Base-by-base conservation (phyloP, 208 protist species). In the Trypanosoma scelopori region DNA sequence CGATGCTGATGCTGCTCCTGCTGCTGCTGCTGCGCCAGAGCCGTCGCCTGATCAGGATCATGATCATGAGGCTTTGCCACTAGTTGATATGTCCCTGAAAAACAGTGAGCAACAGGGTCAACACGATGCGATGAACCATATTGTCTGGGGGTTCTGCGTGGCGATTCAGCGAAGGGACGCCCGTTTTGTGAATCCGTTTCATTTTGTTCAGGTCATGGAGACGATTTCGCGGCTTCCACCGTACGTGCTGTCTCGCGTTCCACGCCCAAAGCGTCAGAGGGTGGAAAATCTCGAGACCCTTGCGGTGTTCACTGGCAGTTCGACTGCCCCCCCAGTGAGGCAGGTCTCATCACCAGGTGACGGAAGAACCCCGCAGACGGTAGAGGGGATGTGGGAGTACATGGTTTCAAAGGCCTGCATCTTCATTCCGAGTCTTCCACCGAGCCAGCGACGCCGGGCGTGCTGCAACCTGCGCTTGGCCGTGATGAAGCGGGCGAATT, bases 371-470 rank as follows among this genome's bases (percentile, higher is more conserved):
- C 3, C 56, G 46, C 50, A 78, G 41, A 77, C 64, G 13, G 45
- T 77, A n/a, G 81, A 61, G 43, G 82, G 86, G 15, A 75, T 94
- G 39, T 94, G 88, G 88, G 63, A 67, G 18, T 94, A 84, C 52
- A 69, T 94, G 11, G 69, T 94, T 9, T 55, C 85, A 61, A 94
- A 94, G 57, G 81, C 84, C 27, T 84, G 78, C 61, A 85, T 94
- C 27, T 94, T 94, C 64, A 74, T 91, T 37, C 83, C 82, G 2
- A 78, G 48, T 51, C 48, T 90, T 22, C 55, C 84, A 0, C 67
- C 74, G 9, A 42, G 43, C 35, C 73, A 88, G 55, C 78, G 87
- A 0, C 74, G 82, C 9, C 43, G 71, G 1, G 77, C 84, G 9
- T 89, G 83, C 55, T 57, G 50, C 20, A 56, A 53, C 23, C 63